Conservation (phyloP, 805 yeast species). For the Lipomyces yamadae region DNA sequence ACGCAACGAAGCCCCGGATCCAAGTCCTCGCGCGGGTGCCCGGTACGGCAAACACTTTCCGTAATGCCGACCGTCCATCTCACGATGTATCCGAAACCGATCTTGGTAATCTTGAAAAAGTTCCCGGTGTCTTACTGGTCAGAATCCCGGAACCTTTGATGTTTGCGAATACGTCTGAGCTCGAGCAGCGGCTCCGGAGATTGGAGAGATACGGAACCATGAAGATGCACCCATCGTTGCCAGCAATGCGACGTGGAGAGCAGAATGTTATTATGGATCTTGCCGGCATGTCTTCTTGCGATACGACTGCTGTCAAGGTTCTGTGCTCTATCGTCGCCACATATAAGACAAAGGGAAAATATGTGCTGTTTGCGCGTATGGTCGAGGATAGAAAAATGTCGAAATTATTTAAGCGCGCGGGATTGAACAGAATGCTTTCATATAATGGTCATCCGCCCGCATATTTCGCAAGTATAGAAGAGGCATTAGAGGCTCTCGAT, state of each 20-base stretch:
- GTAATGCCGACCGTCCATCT: slow-evolving; percentile 63
- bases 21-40: slow-evolving; percentile 77
- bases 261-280: slow-evolving; percentile 73
- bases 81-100: slow-evolving; percentile 44
- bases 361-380: slow-evolving; percentile 65
- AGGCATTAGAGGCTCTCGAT: slow-evolving; percentile 58
- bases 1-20: slow-evolving; percentile 79
- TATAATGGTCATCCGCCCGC: slow-evolving; percentile 45
- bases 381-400: slow-evolving; percentile 56
- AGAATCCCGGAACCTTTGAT: slow-evolving; percentile 87
- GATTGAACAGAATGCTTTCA: slow-evolving; percentile 52
- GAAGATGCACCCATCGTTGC: slow-evolving; percentile 75
- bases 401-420: slow-evolving; percentile 58
- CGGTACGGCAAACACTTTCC: slow-evolving; percentile 57
- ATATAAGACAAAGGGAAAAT: slow-evolving; percentile 59
- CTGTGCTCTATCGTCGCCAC: slow-evolving; percentile 62
- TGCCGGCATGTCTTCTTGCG: slow-evolving; percentile 80
- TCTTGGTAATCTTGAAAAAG: slow-evolving; percentile 52
- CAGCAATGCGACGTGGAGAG: slow-evolving; percentile 54
- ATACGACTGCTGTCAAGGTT: slow-evolving; percentile 78
- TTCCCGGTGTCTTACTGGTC: slow-evolving; percentile 77
- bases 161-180: slow-evolving; percentile 81
- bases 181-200: slow-evolving; percentile 67
- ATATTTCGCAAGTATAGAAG: slow-evolving; percentile 58
- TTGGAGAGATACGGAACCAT: slow-evolving; percentile 79